Evolutionary conservation across 2,329 filamentous ascomycete genomes (phyloP), one percentile per base, ranked within the genome.

Genomic region (Aspergillus candidus): DNA sequence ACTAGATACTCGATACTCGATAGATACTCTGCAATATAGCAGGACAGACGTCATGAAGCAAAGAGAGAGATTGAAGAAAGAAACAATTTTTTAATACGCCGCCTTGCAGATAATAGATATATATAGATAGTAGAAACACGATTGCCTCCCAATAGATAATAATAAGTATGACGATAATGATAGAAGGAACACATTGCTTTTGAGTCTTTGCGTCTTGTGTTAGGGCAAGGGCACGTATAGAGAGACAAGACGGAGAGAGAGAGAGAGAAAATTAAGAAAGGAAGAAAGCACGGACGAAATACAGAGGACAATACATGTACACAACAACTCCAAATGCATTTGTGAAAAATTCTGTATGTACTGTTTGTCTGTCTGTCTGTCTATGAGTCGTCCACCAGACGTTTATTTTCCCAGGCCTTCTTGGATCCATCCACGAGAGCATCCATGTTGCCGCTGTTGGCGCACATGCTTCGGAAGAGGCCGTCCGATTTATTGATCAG

Each of bases 401-500:
- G 70, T 55, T 71, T 74, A 46, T 69, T 67, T 11, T 72, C 67
- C 63, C 66, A 69, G 32, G 72, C 73, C 40, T 67, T 66, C 53
- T 70, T 72, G 17, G 83, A 82, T 12, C 76, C 73, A 36, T 74
- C 73, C 33, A 73, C 56, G 34, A 86, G 61, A 1, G 62, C 61
- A 1, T 83, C 80, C 49, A 84, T 62, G 52, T 83, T 79, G 1
- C 82, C 82, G 49, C 74, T 83, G 61, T 77, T 84, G 56, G 83
- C 78, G 57, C 83, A 86, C 83, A 86, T 86, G 39, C 75, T 71
- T 43, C 72, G 72, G 65, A 86, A 86, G 8, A 75, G 68, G 4
- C 88, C 84, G 3, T 78, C 79, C 45, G 86, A 73, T 56, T 83
- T 83, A 60, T 76, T 78, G 51, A 95, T 77, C 40, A 98, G 72